Evolutionary conservation across 2,329 filamentous ascomycete genomes (phyloP).

Genomic region (Arachnopeziza araneosa): DNA sequence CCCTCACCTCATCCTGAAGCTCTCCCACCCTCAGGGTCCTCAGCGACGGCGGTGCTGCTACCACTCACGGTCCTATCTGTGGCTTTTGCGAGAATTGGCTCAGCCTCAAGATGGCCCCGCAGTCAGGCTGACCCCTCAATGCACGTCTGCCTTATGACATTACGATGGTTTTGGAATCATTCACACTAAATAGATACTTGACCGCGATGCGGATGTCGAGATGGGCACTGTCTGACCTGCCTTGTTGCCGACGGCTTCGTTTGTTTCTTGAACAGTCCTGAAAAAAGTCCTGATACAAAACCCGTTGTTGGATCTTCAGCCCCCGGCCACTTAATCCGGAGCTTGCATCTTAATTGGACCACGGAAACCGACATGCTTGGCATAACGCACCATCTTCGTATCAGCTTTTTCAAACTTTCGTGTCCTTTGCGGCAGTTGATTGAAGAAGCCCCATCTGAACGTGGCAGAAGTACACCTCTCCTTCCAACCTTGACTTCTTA

Average conservation of each 20-base stretch:
- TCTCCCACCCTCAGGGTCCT: background rate
- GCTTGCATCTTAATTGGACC: background rate
- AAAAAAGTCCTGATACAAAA: background rate
- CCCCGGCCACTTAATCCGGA: background rate
- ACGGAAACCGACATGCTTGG: background rate
- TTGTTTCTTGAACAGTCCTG: background rate
- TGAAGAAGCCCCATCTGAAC: background rate
- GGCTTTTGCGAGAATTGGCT: background rate
- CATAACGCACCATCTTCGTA: background rate
- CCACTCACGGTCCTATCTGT: background rate
- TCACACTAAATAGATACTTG: background rate
- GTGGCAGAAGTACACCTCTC: too few relatives aligned
- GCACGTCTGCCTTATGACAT: conserved; percentile 13
- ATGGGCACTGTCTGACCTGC: background rate
- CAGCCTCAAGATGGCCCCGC: conserved; percentile 5
- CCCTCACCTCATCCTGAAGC: too few relatives aligned
- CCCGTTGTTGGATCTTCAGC: background rate
- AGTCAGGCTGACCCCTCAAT: conserved; percentile 6
- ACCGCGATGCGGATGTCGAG: background rate
- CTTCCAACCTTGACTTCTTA: too few relatives aligned
- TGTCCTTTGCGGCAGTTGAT: background rate
- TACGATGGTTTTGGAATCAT: background rate
- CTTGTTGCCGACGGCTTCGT: background rate
- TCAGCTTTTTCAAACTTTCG: background rate
- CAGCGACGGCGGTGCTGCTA: background rate